These are phyloP conservation scores for Scleromitrula shiraiana DNA, from an alignment of 2,329 filamentous ascomycete species.

Conservation along the genomic window DNA sequence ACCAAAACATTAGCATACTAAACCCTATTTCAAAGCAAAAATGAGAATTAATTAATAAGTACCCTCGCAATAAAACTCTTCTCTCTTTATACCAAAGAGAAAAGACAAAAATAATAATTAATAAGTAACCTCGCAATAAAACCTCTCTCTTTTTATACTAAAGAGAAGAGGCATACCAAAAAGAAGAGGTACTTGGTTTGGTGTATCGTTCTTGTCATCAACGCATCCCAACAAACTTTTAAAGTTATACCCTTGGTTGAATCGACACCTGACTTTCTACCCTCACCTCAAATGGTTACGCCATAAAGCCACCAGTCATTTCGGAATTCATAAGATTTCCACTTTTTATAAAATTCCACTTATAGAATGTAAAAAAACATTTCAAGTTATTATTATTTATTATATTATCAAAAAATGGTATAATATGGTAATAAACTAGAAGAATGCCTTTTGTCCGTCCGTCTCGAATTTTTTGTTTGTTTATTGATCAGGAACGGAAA, in stretches of 20 bases:
- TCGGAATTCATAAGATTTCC: neutral
- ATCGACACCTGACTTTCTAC: neutral
- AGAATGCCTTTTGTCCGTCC: neutral
- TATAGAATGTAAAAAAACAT: neutral
- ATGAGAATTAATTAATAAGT: too few species aligned
- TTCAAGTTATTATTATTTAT: too few species aligned
- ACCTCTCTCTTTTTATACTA: neutral
- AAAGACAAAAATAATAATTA: too few species aligned
- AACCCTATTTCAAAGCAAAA: too few species aligned
- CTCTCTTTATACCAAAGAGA: too few species aligned
- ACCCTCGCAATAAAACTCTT: too few species aligned
- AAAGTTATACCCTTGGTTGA: neutral
- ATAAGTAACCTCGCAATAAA: neutral
- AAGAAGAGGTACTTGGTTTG: too few species aligned
- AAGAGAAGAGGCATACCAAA: neutral
- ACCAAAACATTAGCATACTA: too few species aligned
- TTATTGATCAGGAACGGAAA: too few species aligned
- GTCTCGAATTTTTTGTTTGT: neutral
- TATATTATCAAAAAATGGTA: neutral
- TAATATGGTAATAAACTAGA: neutral
- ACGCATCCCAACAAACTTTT: neutral
- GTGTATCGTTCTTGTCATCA: neutral
- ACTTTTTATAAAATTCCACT: neutral
- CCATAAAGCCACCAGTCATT: slow-evolving; percentile 6
- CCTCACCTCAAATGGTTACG: neutral